Conservation (phyloP, 2,329 filamentous ascomycete genomes). For the Aureobasidium melanogenum region DNA sequence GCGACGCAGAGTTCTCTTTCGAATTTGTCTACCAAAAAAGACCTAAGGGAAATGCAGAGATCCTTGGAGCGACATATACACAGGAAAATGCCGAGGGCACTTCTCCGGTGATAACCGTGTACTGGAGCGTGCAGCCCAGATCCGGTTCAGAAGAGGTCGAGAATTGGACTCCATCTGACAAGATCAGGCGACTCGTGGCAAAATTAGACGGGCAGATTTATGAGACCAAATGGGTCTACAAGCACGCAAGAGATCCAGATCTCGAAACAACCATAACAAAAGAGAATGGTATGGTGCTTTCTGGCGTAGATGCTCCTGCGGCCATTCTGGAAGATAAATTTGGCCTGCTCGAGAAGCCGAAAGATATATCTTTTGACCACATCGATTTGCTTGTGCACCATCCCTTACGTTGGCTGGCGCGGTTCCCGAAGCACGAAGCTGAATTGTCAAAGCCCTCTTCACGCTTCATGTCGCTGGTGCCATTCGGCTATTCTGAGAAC, state of each 20-base stretch:
- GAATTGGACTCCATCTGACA: constrained; percentile 14
- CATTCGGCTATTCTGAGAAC: background rate
- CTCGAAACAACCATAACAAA: constrained; percentile 13
- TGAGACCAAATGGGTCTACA: constrained; percentile 15
- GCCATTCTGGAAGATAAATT: constrained; percentile 12
- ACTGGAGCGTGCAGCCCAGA: constrained; percentile 15
- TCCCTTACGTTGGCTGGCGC: constrained; percentile 11
- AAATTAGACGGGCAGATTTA: constrained; percentile 11
- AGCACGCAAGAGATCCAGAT: constrained; percentile 14
- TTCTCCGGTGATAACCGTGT: constrained; percentile 9
- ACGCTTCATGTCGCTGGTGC: background rate
- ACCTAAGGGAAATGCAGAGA: constrained; percentile 14
- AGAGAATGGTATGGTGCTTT: constrained; percentile 1
- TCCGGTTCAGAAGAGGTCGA: constrained; percentile 14
- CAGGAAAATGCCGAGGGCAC: background rate
- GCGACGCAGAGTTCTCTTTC: constrained; percentile 11
- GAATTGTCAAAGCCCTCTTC: background rate
- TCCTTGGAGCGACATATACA: constrained; percentile 12
- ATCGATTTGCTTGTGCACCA: constrained; percentile 14
- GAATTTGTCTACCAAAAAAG: constrained; percentile 14
- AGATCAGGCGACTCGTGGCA: constrained; percentile 13
- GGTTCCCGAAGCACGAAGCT: background rate
- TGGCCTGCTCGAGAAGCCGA: constrained; percentile 14
- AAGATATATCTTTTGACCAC: constrained; percentile 13
- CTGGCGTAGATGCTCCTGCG: constrained; percentile 3